phyloP scores from a whole-genome alignment of 2,329 filamentous ascomycete species.

The Tolypocladium amazonense region DNA sequence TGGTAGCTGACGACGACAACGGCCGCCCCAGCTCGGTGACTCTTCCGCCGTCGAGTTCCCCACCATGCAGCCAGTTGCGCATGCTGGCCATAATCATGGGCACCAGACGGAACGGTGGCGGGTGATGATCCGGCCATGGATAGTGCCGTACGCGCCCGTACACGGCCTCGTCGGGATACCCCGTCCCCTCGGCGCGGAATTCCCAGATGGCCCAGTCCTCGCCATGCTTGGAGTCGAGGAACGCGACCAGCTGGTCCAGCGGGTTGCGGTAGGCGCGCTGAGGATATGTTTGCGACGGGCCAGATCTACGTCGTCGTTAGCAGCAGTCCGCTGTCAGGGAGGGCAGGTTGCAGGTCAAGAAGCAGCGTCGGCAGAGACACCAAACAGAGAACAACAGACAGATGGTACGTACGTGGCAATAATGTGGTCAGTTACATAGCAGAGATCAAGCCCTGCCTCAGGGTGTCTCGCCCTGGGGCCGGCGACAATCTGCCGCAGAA shows the following conservation, averaged over 20 bases:
- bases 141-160: slow-evolving; percentile 81
- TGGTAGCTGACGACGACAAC: neutral
- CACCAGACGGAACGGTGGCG: slow-evolving; percentile 81
- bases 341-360: too few relatives aligned
- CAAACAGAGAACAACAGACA: neutral
- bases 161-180: slow-evolving; percentile 85
- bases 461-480: slow-evolving; percentile 74
- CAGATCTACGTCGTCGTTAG: slow-evolving; percentile 50
- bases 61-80: slow-evolving; percentile 69
- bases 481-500: slow-evolving; percentile 86
- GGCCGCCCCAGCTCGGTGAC: slow-evolving; percentile 7
- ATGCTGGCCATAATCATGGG: slow-evolving; percentile 87
- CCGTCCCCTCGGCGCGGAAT: slow-evolving; percentile 91
- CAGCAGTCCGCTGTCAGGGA: neutral
- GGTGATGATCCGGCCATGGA: slow-evolving; percentile 95
- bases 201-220: slow-evolving; percentile 93
- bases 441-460: slow-evolving; percentile 84
- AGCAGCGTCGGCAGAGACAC: too few relatives aligned
- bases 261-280: slow-evolving; percentile 91
- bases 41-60: slow-evolving; percentile 22
- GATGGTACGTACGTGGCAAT: slow-evolving; percentile 41
- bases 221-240: slow-evolving; percentile 76
- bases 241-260: slow-evolving; percentile 74
- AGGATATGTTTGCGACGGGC: slow-evolving; percentile 80
- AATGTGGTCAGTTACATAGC: slow-evolving; percentile 83